Evolutionary conservation across 306 rosid genomes (phyloP), one percentile per base, ranked within the genome.

Genomic region (Vicia faba): DNA sequence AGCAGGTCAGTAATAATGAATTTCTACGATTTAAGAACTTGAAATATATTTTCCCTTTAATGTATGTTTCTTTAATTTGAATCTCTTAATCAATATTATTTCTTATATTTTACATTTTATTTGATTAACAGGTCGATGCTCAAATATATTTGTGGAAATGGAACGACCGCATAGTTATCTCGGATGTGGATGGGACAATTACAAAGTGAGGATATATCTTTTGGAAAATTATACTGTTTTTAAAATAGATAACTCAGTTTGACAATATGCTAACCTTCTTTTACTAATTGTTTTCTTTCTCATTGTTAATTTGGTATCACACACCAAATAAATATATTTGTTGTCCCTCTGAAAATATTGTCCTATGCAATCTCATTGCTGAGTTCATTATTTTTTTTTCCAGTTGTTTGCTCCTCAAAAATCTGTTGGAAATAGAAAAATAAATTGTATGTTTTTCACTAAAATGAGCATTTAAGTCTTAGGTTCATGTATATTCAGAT

Each of bases 161-260:
- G 99, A 81, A 88, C 57, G 70, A 80, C 64, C 96, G 85, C 8
- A 80, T 95, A 40, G 99, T 95, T 64, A 88, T 95, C 78, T 95
- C 99, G 53, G 99, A 95, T 59, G 99, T 95, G 71, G 99, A 95
- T 79, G 99, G 99, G 60, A 95, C 99, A 71, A 95, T 95, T 65
- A 95, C 99, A 70, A 90, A 75, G 99, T 95, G 78, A 71, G 77
- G 36, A 61, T 67, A 20, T 75, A 62, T 53, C 53, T 77, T 50
- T 66, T 23, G 11, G 70, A 69, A 69, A 56, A 40, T 64, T 36
- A 41, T 60, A 36, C 48, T 25, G 35, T 74, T 35, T 73, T 64
- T 14, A 20, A 35, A 50, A 35, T 61, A 49, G 62, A 73, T 68
- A 67, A 50, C 28, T 48, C 12, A 14, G 16, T 55, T 16, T 63